These are phyloP conservation scores for Lentinus brumalis DNA, from an alignment of 768 basidiomycete genomes.

Conservation along the genomic window DNA sequence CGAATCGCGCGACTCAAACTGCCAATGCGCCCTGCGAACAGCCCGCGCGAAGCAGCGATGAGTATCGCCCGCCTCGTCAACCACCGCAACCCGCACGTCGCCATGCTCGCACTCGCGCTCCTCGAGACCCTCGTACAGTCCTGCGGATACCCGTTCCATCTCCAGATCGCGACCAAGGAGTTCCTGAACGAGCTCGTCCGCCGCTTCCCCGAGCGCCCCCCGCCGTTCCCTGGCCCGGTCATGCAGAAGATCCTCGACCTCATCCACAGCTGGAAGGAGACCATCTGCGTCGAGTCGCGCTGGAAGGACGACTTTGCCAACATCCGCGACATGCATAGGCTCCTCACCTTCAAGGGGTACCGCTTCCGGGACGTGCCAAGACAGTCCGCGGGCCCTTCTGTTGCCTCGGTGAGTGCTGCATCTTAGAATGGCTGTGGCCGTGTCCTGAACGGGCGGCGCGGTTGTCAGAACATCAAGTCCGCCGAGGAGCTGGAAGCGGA, in stretches of 20 bases:
- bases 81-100: conserved; percentile 90
- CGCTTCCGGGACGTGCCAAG: conserved; percentile 61
- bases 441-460: background rate
- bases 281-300: conserved; percentile 83
- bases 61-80: conserved; percentile 82
- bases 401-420: conserved; percentile 45
- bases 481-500: conserved; percentile 96
- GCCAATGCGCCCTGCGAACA: conserved; percentile 36
- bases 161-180: conserved; percentile 96
- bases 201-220: conserved; percentile 96
- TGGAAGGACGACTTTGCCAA: conserved; percentile 97
- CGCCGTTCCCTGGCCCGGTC: conserved; percentile 90
- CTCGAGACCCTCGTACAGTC: conserved; percentile 92
- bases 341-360: conserved; percentile 92
- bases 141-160: conserved; percentile 96
- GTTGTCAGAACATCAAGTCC: conserved; percentile 78
- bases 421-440: background rate
- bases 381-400: conserved; percentile 35
- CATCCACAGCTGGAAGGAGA: conserved; percentile 93
- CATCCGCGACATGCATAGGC: conserved; percentile 95
- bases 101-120: conserved; percentile 81
- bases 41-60: conserved; percentile 92
- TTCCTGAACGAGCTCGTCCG: conserved; percentile 98
- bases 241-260: conserved; percentile 94
- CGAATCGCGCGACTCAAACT: background rate